phyloP scores from a whole-genome alignment of 2,329 filamentous ascomycete genomes.

The Calonectria pteridis region DNA sequence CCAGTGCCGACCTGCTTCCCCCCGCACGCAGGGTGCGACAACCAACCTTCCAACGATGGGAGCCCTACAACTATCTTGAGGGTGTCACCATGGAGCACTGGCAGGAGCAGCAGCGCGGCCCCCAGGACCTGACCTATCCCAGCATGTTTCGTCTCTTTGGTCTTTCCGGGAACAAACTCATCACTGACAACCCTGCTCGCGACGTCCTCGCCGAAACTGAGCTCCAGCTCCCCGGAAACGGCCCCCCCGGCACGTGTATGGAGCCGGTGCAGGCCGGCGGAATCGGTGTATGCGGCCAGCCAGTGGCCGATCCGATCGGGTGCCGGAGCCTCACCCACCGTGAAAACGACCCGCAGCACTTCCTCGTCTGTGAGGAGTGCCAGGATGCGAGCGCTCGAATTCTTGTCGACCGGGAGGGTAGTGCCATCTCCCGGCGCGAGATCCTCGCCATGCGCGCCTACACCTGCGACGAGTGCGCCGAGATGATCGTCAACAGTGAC shows the following conservation, averaged over 20 bases:
- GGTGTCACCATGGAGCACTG: constrained; percentile 37
- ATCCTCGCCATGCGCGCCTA: constrained; percentile 52
- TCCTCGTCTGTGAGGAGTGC: constrained; percentile 44
- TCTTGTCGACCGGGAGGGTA: constrained; percentile 28
- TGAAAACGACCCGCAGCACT: constrained; percentile 26
- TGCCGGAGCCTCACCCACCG: constrained; percentile 36
- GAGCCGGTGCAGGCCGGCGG: constrained; percentile 33
- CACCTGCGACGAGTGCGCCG: constrained; percentile 50
- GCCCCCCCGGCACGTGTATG: constrained; percentile 17
- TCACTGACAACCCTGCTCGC: constrained; percentile 24
- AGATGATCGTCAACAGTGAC: constrained; percentile 4
- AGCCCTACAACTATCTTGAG: constrained; percentile 33
- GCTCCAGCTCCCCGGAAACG: not conserved
- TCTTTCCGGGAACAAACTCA: constrained; percentile 5
- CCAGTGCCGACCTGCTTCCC: not conserved
- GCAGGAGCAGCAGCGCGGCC: constrained; percentile 11
- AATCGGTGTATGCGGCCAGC: constrained; percentile 23
- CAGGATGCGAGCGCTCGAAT: constrained; percentile 29
- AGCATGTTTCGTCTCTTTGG: constrained; percentile 26
- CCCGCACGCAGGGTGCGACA: not conserved
- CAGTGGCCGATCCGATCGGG: not conserved
- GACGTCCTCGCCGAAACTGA: constrained; percentile 34
- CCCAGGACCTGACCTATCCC: not conserved
- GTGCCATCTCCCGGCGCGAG: constrained; percentile 35
- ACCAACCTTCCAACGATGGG: constrained; percentile 32